Percentiles rank a stretch among this genome's conserved stretches.
phyloP scores from a whole-genome alignment of 805 yeast genomes.

The Monosporozyma aquatica region DNA sequence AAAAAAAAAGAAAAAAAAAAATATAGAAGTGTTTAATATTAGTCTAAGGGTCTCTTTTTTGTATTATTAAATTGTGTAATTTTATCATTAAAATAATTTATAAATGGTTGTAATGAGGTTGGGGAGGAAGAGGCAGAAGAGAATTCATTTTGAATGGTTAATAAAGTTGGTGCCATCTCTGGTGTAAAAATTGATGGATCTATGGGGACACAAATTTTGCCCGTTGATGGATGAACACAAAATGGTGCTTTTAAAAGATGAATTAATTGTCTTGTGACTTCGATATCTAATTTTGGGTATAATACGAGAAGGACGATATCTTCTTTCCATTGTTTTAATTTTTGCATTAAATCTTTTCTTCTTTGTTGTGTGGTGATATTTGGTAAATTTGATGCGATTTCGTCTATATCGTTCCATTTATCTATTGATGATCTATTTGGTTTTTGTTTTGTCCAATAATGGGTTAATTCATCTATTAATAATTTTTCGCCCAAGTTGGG shows the following conservation, averaged over 20 bases:
- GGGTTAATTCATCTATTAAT: constrained; percentile 43
- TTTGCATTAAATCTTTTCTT: constrained; percentile 30
- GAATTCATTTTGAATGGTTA: constrained; percentile 54
- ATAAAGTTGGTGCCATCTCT: constrained; percentile 65
- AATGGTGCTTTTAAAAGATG: constrained; percentile 94
- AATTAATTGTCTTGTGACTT: constrained; percentile 80
- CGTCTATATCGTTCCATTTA: constrained; percentile 75
- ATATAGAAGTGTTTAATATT: too few species aligned
- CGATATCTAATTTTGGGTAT: constrained; percentile 89
- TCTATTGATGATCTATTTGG: constrained; percentile 45
- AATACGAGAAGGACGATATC: constrained; percentile 70
- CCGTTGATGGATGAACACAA: constrained; percentile 94
- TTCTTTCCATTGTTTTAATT: constrained; percentile 62
- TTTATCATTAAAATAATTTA: constrained; percentile 55
- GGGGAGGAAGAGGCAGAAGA: constrained; percentile 53
- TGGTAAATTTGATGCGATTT: constrained; percentile 34
- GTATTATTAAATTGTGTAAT: too few species aligned
- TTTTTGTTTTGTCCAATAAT: constrained; percentile 46
- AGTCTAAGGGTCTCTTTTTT: too few species aligned
- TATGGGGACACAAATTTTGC: constrained; percentile 87
- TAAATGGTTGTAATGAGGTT: constrained; percentile 63
- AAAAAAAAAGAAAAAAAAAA: too few species aligned
- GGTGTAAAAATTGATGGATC: constrained; percentile 51
- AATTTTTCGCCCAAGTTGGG: constrained; percentile 55
- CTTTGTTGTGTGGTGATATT: constrained; percentile 10